Evolutionary conservation across 2,329 filamentous ascomycete genomes (phyloP).

Genomic region (Neophaeococcomyces aloes): DNA sequence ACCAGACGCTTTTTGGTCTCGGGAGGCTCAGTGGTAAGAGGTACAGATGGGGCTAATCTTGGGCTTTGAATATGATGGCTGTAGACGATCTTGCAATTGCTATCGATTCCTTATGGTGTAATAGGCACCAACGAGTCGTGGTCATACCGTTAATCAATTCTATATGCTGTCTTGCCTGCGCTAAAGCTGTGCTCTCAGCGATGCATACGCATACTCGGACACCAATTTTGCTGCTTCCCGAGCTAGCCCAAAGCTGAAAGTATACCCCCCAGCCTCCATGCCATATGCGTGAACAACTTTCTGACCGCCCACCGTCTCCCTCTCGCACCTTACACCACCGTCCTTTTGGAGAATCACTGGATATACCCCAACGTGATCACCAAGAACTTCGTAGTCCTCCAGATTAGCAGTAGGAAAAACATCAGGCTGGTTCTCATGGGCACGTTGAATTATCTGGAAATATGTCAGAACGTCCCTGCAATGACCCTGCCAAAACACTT

Average conservation of each 20-base stretch:
- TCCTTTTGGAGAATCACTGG: slow-evolving; percentile 16
- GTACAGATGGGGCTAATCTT: too few species aligned
- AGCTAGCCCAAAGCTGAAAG: slow-evolving; percentile 23
- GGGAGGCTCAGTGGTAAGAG: too few species aligned
- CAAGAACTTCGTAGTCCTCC: slow-evolving; percentile 17
- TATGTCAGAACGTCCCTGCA: background rate
- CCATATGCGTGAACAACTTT: slow-evolving; percentile 26
- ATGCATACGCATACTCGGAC: background rate
- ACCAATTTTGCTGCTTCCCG: background rate
- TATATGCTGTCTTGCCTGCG: too few species aligned
- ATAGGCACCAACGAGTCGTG: too few species aligned
- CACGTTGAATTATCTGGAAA: slow-evolving; percentile 18
- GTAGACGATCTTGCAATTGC: too few species aligned
- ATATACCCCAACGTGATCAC: slow-evolving; percentile 23
- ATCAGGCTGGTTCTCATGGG: slow-evolving; percentile 19
- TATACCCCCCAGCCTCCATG: slow-evolving; percentile 22
- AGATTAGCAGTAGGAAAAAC: slow-evolving; percentile 16
- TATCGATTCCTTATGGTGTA: too few species aligned
- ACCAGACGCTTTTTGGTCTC: too few species aligned
- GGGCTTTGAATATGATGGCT: too few species aligned
- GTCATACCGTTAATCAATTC: too few species aligned
- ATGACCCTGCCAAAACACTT: background rate
- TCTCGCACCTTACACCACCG: slow-evolving; percentile 23
- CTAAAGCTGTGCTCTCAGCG: too few species aligned
- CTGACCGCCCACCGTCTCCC: slow-evolving; percentile 22